Evolutionary conservation across 176 grass and related monocot genomes (phyloP).

Genomic region (Rhynchospora tenuis): DNA sequence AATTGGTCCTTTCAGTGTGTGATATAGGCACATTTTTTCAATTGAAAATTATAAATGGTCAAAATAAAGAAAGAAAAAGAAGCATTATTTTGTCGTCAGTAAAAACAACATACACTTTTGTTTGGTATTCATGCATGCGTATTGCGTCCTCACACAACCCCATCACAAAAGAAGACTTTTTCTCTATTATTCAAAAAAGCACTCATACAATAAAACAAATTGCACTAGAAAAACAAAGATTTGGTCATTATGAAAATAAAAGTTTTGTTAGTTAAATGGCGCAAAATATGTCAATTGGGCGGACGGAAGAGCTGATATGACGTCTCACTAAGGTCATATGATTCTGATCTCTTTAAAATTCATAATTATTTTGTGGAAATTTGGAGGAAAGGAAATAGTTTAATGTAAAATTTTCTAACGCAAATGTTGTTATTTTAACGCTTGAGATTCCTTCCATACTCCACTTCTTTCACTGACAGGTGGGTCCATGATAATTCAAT

Average conservation of each 20-base stretch:
- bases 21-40: not conserved
- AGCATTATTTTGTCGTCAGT: not conserved
- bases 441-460: not conserved
- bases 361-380: not conserved
- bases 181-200: not conserved
- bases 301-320: slow-evolving; percentile 10
- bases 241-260: not conserved
- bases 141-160: not conserved
- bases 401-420: not conserved
- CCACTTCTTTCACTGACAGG: not conserved
- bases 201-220: not conserved
- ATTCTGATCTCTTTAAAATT: not conserved
- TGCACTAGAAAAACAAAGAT: slow-evolving; percentile 7
- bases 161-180: not conserved
- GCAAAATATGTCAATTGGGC: not conserved
- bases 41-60: not conserved
- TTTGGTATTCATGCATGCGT: not conserved
- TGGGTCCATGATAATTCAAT: not conserved
- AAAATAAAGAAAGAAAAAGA: not conserved
- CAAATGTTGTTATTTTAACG: not conserved
- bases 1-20: not conserved
- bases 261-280: not conserved
- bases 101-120: not conserved
- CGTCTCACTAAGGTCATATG: not conserved
- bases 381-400: not conserved